Evolutionary conservation across 164 flowering plant species (phyloP), one percentile per base, ranked within the genome.

Genomic region (Vitis labrusca): DNA sequence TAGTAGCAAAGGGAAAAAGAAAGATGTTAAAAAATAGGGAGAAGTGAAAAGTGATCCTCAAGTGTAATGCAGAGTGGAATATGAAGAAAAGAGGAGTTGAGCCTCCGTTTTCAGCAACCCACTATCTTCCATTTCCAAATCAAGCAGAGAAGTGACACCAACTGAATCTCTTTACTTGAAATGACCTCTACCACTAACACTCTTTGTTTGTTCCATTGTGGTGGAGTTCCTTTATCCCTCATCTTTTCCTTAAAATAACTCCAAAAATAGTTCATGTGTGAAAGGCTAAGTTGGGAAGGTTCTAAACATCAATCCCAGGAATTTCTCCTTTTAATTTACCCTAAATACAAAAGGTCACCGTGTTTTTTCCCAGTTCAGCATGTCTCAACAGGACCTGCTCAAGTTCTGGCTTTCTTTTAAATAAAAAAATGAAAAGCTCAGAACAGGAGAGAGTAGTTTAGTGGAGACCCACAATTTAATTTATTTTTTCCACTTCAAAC

Each of bases 211-310:
- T 50, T 65, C 37, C 37, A 13, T 70, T 55, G 69, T 74, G 70
- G 74, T 78, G 84, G 86, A 79, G 67, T 74, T 37, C 63, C 87
- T 84, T 81, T 84, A 81, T 81, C 64, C 80, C 64, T 74, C 56
- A 64, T 58, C 37, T 9, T 19, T 16, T 55, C 49, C 47, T 61
- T 55, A 60, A 51, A 68, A 69, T 69, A 77, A 70, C 64, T 49
- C 68, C 70, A 70, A 9, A 65, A 59, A 14, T 29, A 19, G 76
- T 62, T 63, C 61, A 9, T 5, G 1, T 30, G 59, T 59, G 50
- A 72, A 47, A 30, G 0, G 63, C 56, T 53, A 66, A 2, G 19
- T 61, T 15, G 6, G 77, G 77, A 65, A 77, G 73, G 71, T 71
- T 76, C 77, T n/a, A 58, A 60, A 27, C 65, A 73, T 63, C 53